Evolutionary conservation across 1,284 basidiomycete genomes (phyloP).

Genomic region (Puccinia brachypodii): DNA sequence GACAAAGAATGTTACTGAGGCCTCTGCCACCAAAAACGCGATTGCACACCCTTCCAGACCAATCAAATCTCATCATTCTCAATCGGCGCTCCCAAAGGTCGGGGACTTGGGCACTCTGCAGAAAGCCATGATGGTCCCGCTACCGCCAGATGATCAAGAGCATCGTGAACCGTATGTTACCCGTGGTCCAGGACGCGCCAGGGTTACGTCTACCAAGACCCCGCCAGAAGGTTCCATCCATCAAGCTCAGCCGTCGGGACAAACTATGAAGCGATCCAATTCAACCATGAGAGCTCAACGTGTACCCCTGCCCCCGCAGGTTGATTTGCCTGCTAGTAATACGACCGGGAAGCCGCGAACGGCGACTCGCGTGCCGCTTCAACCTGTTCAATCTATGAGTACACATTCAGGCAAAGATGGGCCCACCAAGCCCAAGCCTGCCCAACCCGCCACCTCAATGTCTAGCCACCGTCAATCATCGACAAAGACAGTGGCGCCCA

Average conservation of each 20-base stretch:
- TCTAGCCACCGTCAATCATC: not conserved
- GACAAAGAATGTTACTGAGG: not conserved
- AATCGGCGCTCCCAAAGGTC: not conserved
- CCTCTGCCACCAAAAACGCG: not conserved
- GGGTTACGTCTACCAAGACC: conserved; percentile 15
- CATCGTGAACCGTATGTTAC: not conserved
- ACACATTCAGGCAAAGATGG: conserved; percentile 16
- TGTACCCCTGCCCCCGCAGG: conserved; percentile 19
- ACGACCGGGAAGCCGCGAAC: not conserved
- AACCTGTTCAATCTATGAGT: conserved; percentile 13
- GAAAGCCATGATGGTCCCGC: conserved; percentile 37
- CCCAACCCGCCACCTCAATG: not conserved
- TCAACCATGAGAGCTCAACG: conserved; percentile 42
- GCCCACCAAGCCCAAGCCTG: not conserved
- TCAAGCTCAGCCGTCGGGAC: conserved; percentile 15
- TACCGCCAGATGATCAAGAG: conserved; percentile 29
- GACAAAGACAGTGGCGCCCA: not conserved
- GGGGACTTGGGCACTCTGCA: conserved; percentile 26
- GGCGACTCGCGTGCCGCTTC: conserved; percentile 21
- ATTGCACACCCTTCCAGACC: conserved; percentile 12
- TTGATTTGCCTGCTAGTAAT: not conserved
- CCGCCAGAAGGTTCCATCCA: conserved; percentile 33
- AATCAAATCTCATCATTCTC: conserved; percentile 6
- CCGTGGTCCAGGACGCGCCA: conserved; percentile 8
- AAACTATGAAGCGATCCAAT: conserved; percentile 35